A percentile compares a stretch with the other conserved stretches of the same genome.
phyloP scores from a whole-genome alignment of 768 basidiomycete species.

The Pleurotus djamor region DNA sequence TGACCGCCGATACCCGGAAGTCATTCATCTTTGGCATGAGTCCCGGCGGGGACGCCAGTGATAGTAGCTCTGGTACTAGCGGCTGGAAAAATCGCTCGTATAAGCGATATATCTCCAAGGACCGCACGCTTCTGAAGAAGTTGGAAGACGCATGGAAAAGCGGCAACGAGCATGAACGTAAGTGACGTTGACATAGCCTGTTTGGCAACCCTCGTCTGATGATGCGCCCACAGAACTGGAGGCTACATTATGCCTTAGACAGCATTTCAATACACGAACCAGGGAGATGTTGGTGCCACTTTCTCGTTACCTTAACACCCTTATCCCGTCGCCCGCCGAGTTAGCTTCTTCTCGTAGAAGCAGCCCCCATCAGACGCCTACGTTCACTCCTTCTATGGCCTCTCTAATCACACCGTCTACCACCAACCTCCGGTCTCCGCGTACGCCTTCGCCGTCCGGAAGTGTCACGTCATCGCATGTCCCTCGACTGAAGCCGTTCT shows the following conservation, averaged over 20 bases:
- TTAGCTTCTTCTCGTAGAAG: constrained; percentile 30
- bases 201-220: constrained; percentile 5
- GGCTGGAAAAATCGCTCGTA: constrained; percentile 81
- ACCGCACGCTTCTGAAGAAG: constrained; percentile 67
- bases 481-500: constrained; percentile 69
- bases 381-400: constrained; percentile 11
- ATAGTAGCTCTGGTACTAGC: constrained; percentile 9
- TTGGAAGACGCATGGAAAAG: constrained; percentile 62
- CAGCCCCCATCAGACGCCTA: constrained; percentile 2
- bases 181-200: constrained; percentile 36
- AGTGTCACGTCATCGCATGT: constrained; percentile 14
- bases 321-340: constrained; percentile 73
- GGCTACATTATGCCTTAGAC: constrained; percentile 64
- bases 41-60: background rate
- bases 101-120: constrained; percentile 83
- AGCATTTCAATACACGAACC: constrained; percentile 84
- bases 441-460: background rate
- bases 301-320: constrained; percentile 85
- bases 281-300: constrained; percentile 86
- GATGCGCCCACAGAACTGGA: constrained; percentile 42
- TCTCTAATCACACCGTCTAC: background rate
- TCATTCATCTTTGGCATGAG: constrained; percentile 15
- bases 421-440: background rate
- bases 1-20: constrained; percentile 14
- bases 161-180: constrained; percentile 31